phyloP scores from a whole-genome alignment of 768 basidiomycete genomes.

The Rhodotorula diobovata region DNA sequence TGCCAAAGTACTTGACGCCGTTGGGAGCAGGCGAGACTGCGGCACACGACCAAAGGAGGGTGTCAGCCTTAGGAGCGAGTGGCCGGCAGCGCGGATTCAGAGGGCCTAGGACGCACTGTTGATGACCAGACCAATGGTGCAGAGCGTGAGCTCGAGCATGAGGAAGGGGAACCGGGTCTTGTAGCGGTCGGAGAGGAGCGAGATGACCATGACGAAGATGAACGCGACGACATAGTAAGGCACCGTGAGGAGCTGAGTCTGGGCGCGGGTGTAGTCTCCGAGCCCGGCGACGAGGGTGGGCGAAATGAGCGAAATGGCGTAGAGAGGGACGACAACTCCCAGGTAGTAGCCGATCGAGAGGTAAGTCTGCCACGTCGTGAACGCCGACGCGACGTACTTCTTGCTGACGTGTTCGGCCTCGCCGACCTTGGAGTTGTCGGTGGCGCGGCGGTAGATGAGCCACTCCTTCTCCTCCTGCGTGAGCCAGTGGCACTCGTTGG shows the following conservation, averaged over 20 bases:
- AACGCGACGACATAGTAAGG: slow-evolving; percentile 39
- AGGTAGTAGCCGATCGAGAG: slow-evolving; percentile 12
- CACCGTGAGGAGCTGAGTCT: slow-evolving; percentile 41
- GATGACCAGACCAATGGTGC: slow-evolving; percentile 39
- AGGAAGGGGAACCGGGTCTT: slow-evolving; percentile 39
- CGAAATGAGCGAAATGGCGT: slow-evolving; percentile 4
- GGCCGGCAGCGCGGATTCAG: no score
- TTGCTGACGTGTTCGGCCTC: slow-evolving; percentile 34
- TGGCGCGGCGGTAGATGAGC: slow-evolving; percentile 35
- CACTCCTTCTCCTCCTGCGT: slow-evolving; percentile 27
- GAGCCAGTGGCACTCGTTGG: slow-evolving; percentile 21
- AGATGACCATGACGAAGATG: slow-evolving; percentile 30
- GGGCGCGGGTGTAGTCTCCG: slow-evolving; percentile 33
- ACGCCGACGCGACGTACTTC: slow-evolving; percentile 30
- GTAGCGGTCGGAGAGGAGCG: slow-evolving; percentile 29
- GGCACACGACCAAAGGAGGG: background rate
- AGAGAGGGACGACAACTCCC: slow-evolving; percentile 15
- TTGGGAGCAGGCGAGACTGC: slow-evolving; percentile 33
- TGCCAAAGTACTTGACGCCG: slow-evolving; percentile 39
- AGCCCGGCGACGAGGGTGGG: slow-evolving; percentile 14
- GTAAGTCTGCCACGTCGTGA: slow-evolving; percentile 39
- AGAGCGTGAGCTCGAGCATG: slow-evolving; percentile 33
- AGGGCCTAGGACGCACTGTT: slow-evolving; percentile 15
- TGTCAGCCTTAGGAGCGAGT: background rate
- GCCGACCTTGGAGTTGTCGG: slow-evolving; percentile 32